These are phyloP conservation scores for Schizophyllum commune DNA, from an alignment of 1,284 basidiomycete genomes.

Conservation along the genomic window DNA sequence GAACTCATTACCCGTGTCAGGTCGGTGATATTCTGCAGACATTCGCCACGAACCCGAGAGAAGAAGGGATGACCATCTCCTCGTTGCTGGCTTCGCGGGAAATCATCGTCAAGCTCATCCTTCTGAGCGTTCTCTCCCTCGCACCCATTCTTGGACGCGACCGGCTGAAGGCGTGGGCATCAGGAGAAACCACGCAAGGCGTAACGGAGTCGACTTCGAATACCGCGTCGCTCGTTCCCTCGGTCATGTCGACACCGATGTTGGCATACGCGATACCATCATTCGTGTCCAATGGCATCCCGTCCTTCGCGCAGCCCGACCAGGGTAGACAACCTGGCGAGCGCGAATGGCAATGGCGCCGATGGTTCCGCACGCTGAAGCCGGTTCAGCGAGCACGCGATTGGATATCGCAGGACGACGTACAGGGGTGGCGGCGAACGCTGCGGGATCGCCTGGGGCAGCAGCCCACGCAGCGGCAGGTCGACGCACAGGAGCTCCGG, in stretches of 20 bases:
- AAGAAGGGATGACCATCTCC: constrained; percentile 43
- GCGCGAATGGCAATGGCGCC: constrained; percentile 12
- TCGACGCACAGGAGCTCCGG: constrained; percentile 3
- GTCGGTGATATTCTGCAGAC: constrained; percentile 81
- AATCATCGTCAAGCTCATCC: constrained; percentile 64
- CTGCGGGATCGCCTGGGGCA: neutral
- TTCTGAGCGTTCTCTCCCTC: constrained; percentile 67
- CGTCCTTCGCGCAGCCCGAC: neutral
- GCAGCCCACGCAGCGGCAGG: neutral
- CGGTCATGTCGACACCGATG: neutral
- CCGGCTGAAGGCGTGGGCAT: constrained; percentile 25
- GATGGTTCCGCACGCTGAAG: constrained; percentile 11
- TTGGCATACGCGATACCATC: neutral
- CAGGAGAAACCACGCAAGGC: neutral
- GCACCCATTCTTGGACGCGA: constrained; percentile 71
- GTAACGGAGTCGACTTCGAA: neutral
- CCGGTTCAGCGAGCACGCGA: constrained; percentile 6
- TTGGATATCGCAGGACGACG: neutral
- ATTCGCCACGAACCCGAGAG: constrained; percentile 58
- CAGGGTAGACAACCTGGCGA: constrained; percentile 7
- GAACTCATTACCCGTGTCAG: constrained; percentile 25
- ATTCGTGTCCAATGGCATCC: neutral
- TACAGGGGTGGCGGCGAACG: neutral
- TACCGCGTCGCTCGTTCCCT: neutral
- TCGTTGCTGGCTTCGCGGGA: constrained; percentile 64